These are phyloP conservation scores for Bruguiera parviflora DNA, from an alignment of 345 rosid species.

Conservation along the genomic window DNA sequence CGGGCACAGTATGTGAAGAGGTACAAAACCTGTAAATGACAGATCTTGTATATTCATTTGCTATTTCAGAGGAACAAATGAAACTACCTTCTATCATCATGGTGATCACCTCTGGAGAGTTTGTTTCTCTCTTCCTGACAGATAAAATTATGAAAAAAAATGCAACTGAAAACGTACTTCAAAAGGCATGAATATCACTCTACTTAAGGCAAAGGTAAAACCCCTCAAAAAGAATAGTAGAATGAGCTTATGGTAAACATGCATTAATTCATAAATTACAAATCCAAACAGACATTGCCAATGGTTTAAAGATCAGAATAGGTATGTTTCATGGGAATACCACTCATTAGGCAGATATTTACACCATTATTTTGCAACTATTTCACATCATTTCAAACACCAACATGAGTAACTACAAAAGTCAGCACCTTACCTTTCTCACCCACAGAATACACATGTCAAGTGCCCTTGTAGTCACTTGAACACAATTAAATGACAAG, in stretches of 20 bases:
- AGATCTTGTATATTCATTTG: not conserved
- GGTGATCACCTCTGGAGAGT: slow-evolving; percentile 55
- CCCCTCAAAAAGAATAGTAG: not conserved
- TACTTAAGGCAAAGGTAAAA: not conserved
- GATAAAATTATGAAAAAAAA: slow-evolving; percentile 27
- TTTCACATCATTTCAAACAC: too few relatives aligned
- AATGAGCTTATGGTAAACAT: not conserved
- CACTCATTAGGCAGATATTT: too few relatives aligned
- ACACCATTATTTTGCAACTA: too few relatives aligned
- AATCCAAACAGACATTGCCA: too few relatives aligned
- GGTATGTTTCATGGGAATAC: too few relatives aligned
- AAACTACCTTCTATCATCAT: slow-evolving; percentile 49
- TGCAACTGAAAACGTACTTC: slow-evolving; percentile 20
- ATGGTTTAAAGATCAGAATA: too few relatives aligned
- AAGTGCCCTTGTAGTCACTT: too few relatives aligned
- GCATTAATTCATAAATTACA: not conserved
- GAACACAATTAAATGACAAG: too few relatives aligned
- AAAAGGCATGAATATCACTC: slow-evolving; percentile 10
- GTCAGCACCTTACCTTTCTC: too few relatives aligned
- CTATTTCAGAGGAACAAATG: not conserved
- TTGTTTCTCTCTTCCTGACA: slow-evolving; percentile 85
- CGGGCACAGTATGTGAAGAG: not conserved
- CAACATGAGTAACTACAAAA: too few relatives aligned
- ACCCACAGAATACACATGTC: too few relatives aligned
- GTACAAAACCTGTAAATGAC: not conserved